Base-by-base conservation (phyloP, 2,329 filamentous ascomycete species). In the Paramyrothecium sp. region DNA sequence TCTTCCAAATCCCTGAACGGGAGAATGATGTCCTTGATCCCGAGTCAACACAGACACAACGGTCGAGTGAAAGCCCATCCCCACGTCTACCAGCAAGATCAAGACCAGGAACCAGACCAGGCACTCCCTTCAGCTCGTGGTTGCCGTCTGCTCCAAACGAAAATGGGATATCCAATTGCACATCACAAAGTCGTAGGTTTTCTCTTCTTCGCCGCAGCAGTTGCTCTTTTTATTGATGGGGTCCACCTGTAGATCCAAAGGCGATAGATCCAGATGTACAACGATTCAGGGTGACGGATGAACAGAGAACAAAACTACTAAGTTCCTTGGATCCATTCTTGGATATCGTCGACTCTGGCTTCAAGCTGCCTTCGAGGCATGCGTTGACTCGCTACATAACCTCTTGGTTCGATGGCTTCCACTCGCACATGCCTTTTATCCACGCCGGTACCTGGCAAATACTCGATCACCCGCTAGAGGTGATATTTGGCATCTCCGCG, bases 51-150 rank as follows among this genome's bases (percentile, higher is more conserved):
- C 46, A 58, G 46, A 23, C 38, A 23, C 21, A 52, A 5, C 10
- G 26, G 26, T 10, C 26, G 10, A 30, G 26, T 30, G 26, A 30
- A 30, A 4, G 5, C 10, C 26, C 26, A 30, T 30, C 10, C 26
- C 4, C 26, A 30, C 4, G 26, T 30, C 4, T 5, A 30, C 26
- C 26, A 30, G 10, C 26, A n/a, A n/a, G n/a, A n/a, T n/a, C n/a
- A n/a, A n/a, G n/a, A n/a, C n/a, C n/a, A n/a, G n/a, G n/a, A n/a
- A n/a, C n/a, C n/a, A n/a, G 71, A 3, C 62, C 69, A 2, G 71
- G 72, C 0, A 73, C 72, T 0, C 73, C 73, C 0, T 75, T 75
- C 55, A 72, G 64, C 56, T 71, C 69, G 1, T 75, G 73, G 73
- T 56, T 75, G 3, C 73, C 73, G 1, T 73, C 73, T 7, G 73